Evolutionary conservation across 1,139 yeast species (phyloP).

Genomic region (Yamadazyma jaroonii): DNA sequence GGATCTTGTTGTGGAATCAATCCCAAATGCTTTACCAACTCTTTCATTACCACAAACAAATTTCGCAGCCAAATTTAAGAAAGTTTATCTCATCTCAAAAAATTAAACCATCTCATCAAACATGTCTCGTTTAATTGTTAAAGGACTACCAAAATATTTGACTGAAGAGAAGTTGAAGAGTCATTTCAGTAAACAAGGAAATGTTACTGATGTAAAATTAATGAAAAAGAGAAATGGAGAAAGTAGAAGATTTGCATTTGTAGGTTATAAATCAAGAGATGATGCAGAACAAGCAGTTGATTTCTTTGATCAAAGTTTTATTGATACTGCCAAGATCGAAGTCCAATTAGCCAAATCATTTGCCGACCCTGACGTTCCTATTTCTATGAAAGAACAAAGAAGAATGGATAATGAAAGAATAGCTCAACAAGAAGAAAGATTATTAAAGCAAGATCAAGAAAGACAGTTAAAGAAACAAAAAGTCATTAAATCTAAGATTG

Average conservation of each 20-base stretch:
- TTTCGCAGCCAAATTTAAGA: slow-evolving; percentile 4
- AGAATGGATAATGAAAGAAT: slow-evolving; percentile 54
- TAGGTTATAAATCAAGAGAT: slow-evolving; percentile 69
- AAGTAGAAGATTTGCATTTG: slow-evolving; percentile 88
- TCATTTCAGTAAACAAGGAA: slow-evolving; percentile 63
- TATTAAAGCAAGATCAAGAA: slow-evolving; percentile 45
- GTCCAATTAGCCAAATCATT: slow-evolving; percentile 84
- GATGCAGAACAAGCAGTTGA: slow-evolving; percentile 81
- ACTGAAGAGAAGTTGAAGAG: slow-evolving; percentile 71
- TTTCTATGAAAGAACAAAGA: slow-evolving; percentile 63
- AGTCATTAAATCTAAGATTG: slow-evolving; percentile 34
- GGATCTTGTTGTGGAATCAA: slow-evolving; percentile 15
- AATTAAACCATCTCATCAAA: slow-evolving; percentile 10
- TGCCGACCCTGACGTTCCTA: slow-evolving; percentile 79
- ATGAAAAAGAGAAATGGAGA: slow-evolving; percentile 80
- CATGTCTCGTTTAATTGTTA: slow-evolving; percentile 95
- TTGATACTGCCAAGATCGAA: slow-evolving; percentile 76
- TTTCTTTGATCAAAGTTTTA: slow-evolving; percentile 73
- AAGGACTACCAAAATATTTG: slow-evolving; percentile 80
- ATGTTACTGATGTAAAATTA: slow-evolving; percentile 84
- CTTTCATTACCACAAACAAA: slow-evolving; percentile 12
- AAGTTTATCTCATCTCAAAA: slow-evolving; percentile 1
- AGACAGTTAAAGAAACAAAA: slow-evolving; percentile 25
- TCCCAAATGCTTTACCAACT: slow-evolving; percentile 22
- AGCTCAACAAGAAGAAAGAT: slow-evolving; percentile 52